Evolutionary conservation across 306 rosid genomes (phyloP).

Genomic region (Erythrophleum fordii): DNA sequence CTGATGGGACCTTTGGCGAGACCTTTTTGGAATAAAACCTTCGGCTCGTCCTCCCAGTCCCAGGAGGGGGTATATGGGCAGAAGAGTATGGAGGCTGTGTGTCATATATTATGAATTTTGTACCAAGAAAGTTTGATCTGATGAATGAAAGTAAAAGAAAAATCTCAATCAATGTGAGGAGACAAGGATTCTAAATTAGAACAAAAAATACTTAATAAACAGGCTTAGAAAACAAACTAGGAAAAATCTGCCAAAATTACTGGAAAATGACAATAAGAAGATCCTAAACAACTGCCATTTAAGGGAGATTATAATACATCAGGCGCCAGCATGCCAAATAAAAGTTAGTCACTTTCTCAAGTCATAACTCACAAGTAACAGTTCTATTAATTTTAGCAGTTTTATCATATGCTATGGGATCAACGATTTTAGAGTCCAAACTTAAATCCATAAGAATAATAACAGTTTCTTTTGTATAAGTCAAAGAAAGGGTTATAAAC

Average conservation of each 20-base stretch:
- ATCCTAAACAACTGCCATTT: not conserved
- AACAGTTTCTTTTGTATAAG: not conserved
- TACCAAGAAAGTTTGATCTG: constrained; percentile 97
- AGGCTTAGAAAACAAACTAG: constrained; percentile 6
- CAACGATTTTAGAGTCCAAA: not conserved
- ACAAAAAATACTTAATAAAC: not conserved
- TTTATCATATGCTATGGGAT: not conserved
- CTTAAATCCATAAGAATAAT: not conserved
- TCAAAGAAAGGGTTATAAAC: not conserved
- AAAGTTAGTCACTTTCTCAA: not conserved
- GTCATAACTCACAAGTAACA: not conserved
- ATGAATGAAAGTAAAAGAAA: constrained; percentile 32
- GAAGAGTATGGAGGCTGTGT: constrained; percentile 79
- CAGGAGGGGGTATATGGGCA: constrained; percentile 64
- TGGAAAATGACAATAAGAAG: not conserved
- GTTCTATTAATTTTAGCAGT: not conserved
- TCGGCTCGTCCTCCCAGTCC: constrained; percentile 75
- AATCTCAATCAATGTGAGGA: not conserved
- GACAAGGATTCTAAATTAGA: constrained; percentile 1
- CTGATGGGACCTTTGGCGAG: constrained; percentile 91
- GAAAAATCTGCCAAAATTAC: not conserved
- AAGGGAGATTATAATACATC: not conserved
- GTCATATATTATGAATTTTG: constrained; percentile 84
- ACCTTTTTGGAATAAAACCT: constrained; percentile 90
- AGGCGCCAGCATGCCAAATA: not conserved